Evolutionary conservation across 2,329 filamentous ascomycete species (phyloP).

Genomic region (Penicillium sp.): DNA sequence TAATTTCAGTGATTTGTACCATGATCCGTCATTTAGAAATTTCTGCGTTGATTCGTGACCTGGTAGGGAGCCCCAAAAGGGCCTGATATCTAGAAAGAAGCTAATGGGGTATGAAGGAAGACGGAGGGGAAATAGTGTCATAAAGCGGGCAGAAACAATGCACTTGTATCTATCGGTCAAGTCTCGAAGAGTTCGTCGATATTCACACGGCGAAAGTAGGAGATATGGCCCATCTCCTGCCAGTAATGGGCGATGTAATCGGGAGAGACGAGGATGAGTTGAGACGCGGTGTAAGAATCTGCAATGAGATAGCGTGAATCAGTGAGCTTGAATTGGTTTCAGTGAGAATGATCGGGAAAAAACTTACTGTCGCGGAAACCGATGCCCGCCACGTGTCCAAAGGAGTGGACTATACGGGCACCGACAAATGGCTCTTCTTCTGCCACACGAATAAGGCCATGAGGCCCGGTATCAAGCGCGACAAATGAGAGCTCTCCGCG

Average conservation of each 20-base stretch:
- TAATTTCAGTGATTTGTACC: neutral
- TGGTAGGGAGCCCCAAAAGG: neutral
- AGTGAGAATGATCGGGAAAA: too few species aligned
- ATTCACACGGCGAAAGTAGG: slow-evolving; percentile 48
- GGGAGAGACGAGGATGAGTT: slow-evolving; percentile 77
- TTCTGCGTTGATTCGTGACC: neutral
- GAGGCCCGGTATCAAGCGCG: slow-evolving; percentile 71
- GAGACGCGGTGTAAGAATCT: slow-evolving; percentile 65
- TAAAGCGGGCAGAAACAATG: neutral
- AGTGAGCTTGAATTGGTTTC: neutral
- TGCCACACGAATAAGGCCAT: slow-evolving; percentile 65
- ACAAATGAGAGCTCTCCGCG: slow-evolving; percentile 82
- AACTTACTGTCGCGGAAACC: slow-evolving; percentile 72
- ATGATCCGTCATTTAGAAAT: neutral
- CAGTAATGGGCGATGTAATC: slow-evolving; percentile 81
- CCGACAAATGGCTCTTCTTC: slow-evolving; percentile 71
- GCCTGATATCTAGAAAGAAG: neutral
- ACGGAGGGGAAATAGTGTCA: neutral
- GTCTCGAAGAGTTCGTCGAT: slow-evolving; percentile 42
- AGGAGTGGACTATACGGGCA: slow-evolving; percentile 70
- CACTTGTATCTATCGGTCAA: slow-evolving; percentile 15
- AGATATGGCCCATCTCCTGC: slow-evolving; percentile 57
- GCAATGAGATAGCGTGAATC: slow-evolving; percentile 10
- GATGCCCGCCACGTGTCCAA: slow-evolving; percentile 74
- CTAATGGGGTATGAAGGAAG: neutral